Evolutionary conservation across 768 basidiomycete species (phyloP).

Genomic region (Leccinum incarnatum): DNA sequence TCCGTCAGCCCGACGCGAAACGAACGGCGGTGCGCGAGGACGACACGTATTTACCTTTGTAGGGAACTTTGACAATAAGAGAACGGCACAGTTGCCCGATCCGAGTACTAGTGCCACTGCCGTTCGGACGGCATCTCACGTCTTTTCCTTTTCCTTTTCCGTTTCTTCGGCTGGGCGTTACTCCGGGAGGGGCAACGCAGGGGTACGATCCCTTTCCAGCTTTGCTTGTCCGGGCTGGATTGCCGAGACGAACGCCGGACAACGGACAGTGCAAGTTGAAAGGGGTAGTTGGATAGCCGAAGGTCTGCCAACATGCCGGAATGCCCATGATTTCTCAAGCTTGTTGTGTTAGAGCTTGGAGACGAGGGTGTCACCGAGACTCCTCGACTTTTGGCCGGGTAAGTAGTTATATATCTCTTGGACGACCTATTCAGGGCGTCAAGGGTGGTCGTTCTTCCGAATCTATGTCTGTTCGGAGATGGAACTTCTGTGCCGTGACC

Average conservation of each 20-base stretch:
- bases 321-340: background rate
- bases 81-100: background rate
- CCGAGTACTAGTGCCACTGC: background rate
- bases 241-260: background rate
- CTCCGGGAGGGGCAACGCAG: background rate
- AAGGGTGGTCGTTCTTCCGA: background rate
- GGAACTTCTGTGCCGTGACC: background rate
- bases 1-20: background rate
- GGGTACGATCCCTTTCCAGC: background rate
- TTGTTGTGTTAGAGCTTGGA: background rate
- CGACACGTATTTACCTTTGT: background rate
- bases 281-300: background rate
- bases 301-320: background rate
- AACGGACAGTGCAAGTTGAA: background rate
- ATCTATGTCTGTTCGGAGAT: background rate
- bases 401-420: background rate
- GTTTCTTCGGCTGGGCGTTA: background rate
- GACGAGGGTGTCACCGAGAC: background rate
- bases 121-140: background rate
- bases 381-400: background rate
- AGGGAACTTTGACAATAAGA: background rate
- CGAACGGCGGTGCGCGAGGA: background rate
- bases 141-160: background rate
- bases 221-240: background rate
- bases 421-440: background rate